These are phyloP conservation scores for Trichoderma semiorbis DNA, from an alignment of 2,329 filamentous ascomycete species.

Conservation along the genomic window DNA sequence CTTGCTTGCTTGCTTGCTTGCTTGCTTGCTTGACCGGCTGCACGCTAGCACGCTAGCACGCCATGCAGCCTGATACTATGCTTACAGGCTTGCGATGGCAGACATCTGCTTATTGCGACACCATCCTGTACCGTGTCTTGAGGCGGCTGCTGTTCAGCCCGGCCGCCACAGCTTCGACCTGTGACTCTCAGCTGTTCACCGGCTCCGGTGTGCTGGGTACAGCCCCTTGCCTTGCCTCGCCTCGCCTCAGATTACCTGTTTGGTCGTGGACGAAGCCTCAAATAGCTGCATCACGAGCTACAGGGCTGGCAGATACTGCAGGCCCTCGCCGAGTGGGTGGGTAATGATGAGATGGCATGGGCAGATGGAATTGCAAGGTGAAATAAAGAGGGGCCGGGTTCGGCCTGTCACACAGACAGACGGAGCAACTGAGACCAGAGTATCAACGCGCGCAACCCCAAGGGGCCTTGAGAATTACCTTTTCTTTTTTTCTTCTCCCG, in stretches of 20 bases:
- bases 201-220: neutral
- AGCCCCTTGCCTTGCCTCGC: neutral
- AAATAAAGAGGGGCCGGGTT: conserved; percentile 10
- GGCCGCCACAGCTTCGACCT: neutral
- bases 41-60: neutral
- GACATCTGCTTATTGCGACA: neutral
- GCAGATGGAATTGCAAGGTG: conserved; percentile 1
- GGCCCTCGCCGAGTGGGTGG: neutral
- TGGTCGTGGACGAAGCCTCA: neutral
- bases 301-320: neutral
- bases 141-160: neutral
- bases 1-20: neutral
- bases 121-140: neutral
- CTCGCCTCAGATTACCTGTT: neutral
- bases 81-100: neutral
- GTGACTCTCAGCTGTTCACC: neutral
- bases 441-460: neutral
- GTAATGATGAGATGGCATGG: neutral
- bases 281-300: neutral
- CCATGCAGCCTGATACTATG: neutral
- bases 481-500: conserved; percentile 1
- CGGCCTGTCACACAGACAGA: conserved; percentile 12
- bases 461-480: neutral
- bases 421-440: neutral
- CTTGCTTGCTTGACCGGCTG: neutral